Evolutionary conservation across 2,329 filamentous ascomycete species (phyloP).

Genomic region (Penicillium sp.): DNA sequence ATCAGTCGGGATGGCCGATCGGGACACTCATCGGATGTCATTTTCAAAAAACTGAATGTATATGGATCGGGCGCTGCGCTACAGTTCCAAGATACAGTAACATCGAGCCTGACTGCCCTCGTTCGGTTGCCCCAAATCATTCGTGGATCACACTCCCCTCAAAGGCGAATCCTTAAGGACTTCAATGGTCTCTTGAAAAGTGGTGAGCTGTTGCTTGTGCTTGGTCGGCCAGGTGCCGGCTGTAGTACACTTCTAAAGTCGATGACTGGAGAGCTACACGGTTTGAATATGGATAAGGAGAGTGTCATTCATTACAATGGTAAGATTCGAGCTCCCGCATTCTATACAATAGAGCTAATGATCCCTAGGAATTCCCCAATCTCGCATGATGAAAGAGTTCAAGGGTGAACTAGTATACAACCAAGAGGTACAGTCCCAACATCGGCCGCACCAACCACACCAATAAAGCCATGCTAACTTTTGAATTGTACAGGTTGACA

Average conservation of each 20-base stretch:
- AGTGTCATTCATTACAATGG: slow-evolving; percentile 80
- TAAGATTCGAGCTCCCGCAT: slow-evolving; percentile 17
- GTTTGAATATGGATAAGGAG: slow-evolving; percentile 65
- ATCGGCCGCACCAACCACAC: neutral
- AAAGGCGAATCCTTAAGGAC: slow-evolving; percentile 53
- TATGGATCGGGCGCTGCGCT: slow-evolving; percentile 29
- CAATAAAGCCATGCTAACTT: neutral
- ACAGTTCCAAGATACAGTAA: slow-evolving; percentile 25
- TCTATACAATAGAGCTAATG: neutral
- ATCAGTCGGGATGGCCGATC: slow-evolving; percentile 5
- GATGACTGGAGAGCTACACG: slow-evolving; percentile 75
- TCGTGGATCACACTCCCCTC: slow-evolving; percentile 14
- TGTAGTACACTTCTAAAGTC: slow-evolving; percentile 84
- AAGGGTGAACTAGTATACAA: slow-evolving; percentile 40
- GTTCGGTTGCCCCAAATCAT: slow-evolving; percentile 19
- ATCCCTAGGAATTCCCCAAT: slow-evolving; percentile 20
- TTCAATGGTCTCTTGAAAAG: slow-evolving; percentile 59
- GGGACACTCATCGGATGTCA: slow-evolving; percentile 17
- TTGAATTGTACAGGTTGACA: slow-evolving; percentile 65
- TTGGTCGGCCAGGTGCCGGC: slow-evolving; percentile 46
- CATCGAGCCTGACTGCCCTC: slow-evolving; percentile 17
- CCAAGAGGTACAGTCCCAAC: slow-evolving; percentile 43
- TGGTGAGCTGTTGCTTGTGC: slow-evolving; percentile 53
- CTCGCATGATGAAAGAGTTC: slow-evolving; percentile 35
- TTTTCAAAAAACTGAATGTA: slow-evolving; percentile 25